A percentile compares a stretch with the other conserved stretches of the same genome.
Conservation (phyloP, 2,329 filamentous ascomycete genomes). For the Trematosphaeria pertusa region DNA sequence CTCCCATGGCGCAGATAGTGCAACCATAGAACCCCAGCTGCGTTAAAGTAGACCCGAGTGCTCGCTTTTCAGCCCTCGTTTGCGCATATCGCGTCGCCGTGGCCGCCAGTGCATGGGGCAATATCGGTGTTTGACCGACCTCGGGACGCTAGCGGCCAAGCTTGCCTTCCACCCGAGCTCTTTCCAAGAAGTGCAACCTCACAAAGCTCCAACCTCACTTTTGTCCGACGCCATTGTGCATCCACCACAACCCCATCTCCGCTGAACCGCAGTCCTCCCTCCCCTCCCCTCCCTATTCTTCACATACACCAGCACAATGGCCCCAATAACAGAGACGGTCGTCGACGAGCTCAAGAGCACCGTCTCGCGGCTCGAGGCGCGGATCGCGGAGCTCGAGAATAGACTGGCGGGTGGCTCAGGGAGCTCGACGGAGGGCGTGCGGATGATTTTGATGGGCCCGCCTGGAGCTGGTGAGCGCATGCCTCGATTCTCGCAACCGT, state of each 20-base stretch:
- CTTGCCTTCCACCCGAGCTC: constrained; percentile 12
- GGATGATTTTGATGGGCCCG: constrained; percentile 97
- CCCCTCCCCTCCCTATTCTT: constrained; percentile 15
- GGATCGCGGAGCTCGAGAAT: constrained; percentile 84
- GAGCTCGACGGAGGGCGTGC: constrained; percentile 66
- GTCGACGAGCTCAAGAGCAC: constrained; percentile 85
- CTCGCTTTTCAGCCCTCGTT: too few species aligned
- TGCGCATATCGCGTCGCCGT: too few species aligned
- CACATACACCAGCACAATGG: constrained; percentile 66
- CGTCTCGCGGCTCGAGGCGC: constrained; percentile 81
- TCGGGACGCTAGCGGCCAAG: constrained; percentile 2
- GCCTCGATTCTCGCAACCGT: background rate
- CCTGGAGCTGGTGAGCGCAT: constrained; percentile 85
- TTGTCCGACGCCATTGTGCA: constrained; percentile 22
- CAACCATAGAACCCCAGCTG: too few species aligned
- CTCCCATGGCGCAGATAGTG: too few species aligned
- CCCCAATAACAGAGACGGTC: constrained; percentile 80
- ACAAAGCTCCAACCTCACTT: constrained; percentile 5
- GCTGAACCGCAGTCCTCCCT: constrained; percentile 7
- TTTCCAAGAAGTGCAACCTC: constrained; percentile 4
- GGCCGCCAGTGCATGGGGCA: too few species aligned
- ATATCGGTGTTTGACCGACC: too few species aligned
- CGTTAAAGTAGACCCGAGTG: too few species aligned
- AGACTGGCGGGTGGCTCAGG: constrained; percentile 60
- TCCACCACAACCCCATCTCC: constrained; percentile 17